Evolutionary conservation across 2,329 filamentous ascomycete genomes (phyloP).

Genomic region (Penicillium sp.): DNA sequence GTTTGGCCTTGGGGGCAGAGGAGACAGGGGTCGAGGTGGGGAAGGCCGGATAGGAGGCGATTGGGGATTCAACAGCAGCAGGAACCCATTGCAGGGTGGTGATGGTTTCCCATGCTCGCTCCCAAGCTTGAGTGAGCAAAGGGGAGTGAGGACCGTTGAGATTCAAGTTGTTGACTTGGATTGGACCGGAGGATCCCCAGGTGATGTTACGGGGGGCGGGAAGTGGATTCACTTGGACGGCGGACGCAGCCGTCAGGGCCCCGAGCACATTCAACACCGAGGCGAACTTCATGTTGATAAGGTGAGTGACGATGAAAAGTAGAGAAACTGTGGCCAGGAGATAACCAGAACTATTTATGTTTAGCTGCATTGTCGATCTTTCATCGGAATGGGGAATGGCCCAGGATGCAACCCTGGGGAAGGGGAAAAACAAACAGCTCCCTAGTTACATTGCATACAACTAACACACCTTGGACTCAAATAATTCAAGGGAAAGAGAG

Average conservation of each 20-base stretch:
- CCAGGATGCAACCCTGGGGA: background rate
- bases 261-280: conserved; percentile 22
- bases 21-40: conserved; percentile 34
- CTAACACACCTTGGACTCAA: background rate
- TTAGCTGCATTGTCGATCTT: conserved; percentile 13
- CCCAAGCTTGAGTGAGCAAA: conserved; percentile 43
- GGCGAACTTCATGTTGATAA: conserved; percentile 24
- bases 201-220: conserved; percentile 47
- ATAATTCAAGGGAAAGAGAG: background rate
- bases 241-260: conserved; percentile 33
- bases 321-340: background rate
- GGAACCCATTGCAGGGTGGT: conserved; percentile 47
- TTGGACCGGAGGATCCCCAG: conserved; percentile 47
- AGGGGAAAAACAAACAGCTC: background rate
- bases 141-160: conserved; percentile 26
- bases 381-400: conserved; percentile 4
- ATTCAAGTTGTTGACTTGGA: conserved; percentile 34
- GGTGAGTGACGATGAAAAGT: conserved; percentile 1
- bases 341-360: conserved; percentile 14
- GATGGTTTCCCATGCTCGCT: conserved; percentile 44
- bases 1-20: conserved; percentile 27
- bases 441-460: background rate
- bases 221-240: conserved; percentile 47
- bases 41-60: conserved; percentile 45
- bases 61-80: conserved; percentile 45